Percentiles rank a stretch among this genome's conserved stretches.
Conservation (phyloP, 2,329 filamentous ascomycete species). For the Chrysosphaeria jannelii region DNA sequence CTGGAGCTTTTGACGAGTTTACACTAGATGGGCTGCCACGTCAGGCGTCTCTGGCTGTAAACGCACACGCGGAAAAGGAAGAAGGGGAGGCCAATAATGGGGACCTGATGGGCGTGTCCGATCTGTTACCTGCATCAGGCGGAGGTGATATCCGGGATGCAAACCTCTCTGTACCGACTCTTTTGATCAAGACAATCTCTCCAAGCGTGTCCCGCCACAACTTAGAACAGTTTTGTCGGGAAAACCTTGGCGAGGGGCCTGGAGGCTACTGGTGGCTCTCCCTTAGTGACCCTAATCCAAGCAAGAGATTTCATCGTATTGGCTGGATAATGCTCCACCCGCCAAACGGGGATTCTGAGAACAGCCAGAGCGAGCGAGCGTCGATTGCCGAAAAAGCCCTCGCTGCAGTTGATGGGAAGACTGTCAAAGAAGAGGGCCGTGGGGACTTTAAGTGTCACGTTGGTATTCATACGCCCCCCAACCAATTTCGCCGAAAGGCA, state of each 20-base stretch:
- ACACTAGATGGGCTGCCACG: slow-evolving; percentile 85
- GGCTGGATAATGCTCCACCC: slow-evolving; percentile 95
- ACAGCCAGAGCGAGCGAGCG: slow-evolving; percentile 15
- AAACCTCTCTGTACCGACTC: slow-evolving; percentile 59
- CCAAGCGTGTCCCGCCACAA: slow-evolving; percentile 86
- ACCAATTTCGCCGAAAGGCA: slow-evolving; percentile 70
- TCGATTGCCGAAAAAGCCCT: slow-evolving; percentile 60
- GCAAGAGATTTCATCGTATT: slow-evolving; percentile 90
- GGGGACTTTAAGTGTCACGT: slow-evolving; percentile 96
- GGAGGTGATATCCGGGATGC: slow-evolving; percentile 77
- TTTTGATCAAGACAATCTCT: slow-evolving; percentile 93
- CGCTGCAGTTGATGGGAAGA: slow-evolving; percentile 90
- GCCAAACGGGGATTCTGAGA: slow-evolving; percentile 19
- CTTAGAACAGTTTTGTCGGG: slow-evolving; percentile 78
- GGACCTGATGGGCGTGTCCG: slow-evolving; percentile 75
- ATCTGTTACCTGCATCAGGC: slow-evolving; percentile 55
- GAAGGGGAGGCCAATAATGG: slow-evolving; percentile 83
- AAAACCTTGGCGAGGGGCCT: slow-evolving; percentile 69
- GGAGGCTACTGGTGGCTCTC: slow-evolving; percentile 92
- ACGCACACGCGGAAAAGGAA: slow-evolving; percentile 57
- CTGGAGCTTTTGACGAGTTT: slow-evolving; percentile 75
- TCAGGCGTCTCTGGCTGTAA: slow-evolving; percentile 60
- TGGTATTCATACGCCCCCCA: slow-evolving; percentile 73
- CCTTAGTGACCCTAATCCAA: slow-evolving; percentile 82
- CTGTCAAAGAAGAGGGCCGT: slow-evolving; percentile 73